Evolutionary conservation across 768 basidiomycete genomes (phyloP).

Genomic region (Galerina marginata): DNA sequence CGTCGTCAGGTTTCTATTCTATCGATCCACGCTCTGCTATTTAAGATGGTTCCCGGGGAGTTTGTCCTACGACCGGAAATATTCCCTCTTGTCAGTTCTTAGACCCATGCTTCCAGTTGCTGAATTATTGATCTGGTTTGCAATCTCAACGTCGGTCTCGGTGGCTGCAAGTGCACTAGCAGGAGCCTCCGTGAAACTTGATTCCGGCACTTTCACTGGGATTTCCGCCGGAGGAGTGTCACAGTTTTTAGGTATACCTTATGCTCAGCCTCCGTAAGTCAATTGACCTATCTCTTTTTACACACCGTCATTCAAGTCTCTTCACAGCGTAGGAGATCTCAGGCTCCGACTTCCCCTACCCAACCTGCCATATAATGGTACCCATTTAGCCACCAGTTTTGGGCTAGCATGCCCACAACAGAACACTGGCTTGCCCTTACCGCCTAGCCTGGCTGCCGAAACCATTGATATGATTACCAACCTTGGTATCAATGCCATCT

Average conservation of each 20-base stretch:
- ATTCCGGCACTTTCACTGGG: constrained; percentile 53
- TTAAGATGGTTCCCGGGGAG: neutral
- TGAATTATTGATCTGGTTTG: neutral
- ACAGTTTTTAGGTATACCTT: constrained; percentile 60
- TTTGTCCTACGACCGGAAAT: neutral
- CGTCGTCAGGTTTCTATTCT: neutral
- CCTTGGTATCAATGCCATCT: constrained; percentile 32
- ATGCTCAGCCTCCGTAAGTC: constrained; percentile 59
- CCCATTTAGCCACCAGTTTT: constrained; percentile 41
- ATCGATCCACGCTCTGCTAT: neutral
- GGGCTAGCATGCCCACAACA: constrained; percentile 58
- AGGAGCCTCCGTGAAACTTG: constrained; percentile 30
- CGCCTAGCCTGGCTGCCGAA: constrained; percentile 40
- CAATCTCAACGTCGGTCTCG: neutral
- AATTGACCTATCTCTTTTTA: neutral
- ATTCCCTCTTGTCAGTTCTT: neutral
- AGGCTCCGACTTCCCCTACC: constrained; percentile 49
- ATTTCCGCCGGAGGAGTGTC: constrained; percentile 35
- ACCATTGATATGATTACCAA: constrained; percentile 40
- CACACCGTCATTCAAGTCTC: neutral
- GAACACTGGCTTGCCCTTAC: constrained; percentile 37
- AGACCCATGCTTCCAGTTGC: neutral
- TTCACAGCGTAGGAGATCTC: constrained; percentile 38
- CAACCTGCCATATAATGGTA: constrained; percentile 41
- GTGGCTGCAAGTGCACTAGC: neutral